Evolutionary conservation across 1,139 yeast genomes (phyloP), one percentile per base, ranked within the genome.

Genomic region (Magnusiomyces magnusii): DNA sequence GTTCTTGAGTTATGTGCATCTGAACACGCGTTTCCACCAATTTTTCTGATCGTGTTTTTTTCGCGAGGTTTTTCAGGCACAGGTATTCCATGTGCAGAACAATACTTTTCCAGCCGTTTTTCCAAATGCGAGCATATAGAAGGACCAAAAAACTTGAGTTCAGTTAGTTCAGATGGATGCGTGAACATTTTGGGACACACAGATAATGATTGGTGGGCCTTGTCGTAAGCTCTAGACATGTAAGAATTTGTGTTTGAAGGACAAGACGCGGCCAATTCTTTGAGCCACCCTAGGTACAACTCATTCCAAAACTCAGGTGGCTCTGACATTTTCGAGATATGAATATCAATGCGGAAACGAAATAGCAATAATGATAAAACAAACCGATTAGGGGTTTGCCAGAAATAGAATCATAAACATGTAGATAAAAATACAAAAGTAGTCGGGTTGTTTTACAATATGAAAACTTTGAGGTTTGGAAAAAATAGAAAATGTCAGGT

Each of bases 81-180:
- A 0, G 66, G 71, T 3, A 73, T 62, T 0, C 76, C 78, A 49
- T 77, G 71, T 19, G 75, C 77, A 25, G 70, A 65, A 66, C 90
- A 86, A 68, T 85, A 76, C 19, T 68, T 68, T 19, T 68, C 64
- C 55, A 84, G 69, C 61, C 74, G 75, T 51, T 72, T 69, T 41
- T 76, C 73, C 59, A 87, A 73, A n/a, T 69, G 64, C 2, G 67
- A 68, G 50, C 85, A 81, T 13, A 86, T 81, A 61, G 82, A 82
- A n/a, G 80, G 84, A 0, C 95, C 95, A 36, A 87, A 76, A 60
- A 70, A 82, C 63, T 78, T 82, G 53, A 87, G 73, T 67, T 75
- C 76, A 23, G 72, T 70, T 56, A 87, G 74, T 49, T 85, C 78
- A 44, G 76, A 72, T 2, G 87, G 83, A 63, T 81, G 82, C 7